A percentile compares a stretch with the other conserved stretches of the same genome.
Conservation (phyloP, 441 rosid species). For the Croton setiger region DNA sequence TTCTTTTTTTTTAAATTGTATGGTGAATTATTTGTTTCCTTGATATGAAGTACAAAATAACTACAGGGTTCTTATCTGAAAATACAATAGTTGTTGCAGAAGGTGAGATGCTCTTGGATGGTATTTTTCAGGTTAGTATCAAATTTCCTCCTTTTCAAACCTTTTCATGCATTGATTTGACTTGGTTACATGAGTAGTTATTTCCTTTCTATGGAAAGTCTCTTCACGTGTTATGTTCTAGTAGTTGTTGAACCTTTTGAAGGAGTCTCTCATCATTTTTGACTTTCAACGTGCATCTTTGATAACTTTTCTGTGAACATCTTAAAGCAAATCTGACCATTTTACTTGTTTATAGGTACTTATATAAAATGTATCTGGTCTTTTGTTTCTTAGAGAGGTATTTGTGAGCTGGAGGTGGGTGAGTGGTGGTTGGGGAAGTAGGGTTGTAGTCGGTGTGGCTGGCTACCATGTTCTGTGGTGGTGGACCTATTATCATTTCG, state of each 20-base stretch:
- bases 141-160: constrained; percentile 14
- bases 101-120: constrained; percentile 75
- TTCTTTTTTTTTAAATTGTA: neutral
- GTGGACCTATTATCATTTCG: neutral
- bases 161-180: constrained; percentile 9
- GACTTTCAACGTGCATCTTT: neutral
- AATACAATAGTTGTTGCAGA: constrained; percentile 94
- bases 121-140: constrained; percentile 69
- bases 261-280: neutral
- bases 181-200: neutral
- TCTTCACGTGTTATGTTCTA: neutral
- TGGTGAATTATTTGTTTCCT: constrained; percentile 31
- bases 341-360: neutral
- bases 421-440: neutral
- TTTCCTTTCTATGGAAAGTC: neutral
- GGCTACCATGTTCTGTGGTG: neutral
- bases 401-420: neutral
- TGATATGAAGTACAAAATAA: constrained; percentile 68
- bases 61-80: constrained; percentile 89
- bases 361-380: neutral
- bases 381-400: neutral
- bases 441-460: neutral
- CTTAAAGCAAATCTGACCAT: neutral
- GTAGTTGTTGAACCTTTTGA: neutral
- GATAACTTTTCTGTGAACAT: neutral